A percentile compares a stretch with the other conserved stretches of the same genome.
phyloP scores from a whole-genome alignment of 352 stramenopile genomes.

The Lagenidium giganteum region DNA sequence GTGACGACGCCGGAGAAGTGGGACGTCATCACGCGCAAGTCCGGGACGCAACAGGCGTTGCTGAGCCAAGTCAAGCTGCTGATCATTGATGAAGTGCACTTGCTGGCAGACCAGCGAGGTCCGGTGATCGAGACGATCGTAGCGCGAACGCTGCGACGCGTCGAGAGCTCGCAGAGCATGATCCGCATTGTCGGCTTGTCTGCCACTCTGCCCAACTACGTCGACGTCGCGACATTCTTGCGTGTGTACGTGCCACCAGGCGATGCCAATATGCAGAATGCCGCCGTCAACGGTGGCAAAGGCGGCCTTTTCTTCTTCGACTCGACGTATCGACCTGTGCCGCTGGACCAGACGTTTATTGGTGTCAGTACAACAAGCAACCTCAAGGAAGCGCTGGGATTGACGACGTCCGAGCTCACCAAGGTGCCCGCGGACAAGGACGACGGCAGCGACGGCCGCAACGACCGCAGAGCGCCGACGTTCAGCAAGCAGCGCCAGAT shows the following conservation, averaged over 20 bases:
- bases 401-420: conserved; percentile 40
- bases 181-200: conserved; percentile 98
- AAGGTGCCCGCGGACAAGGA: conserved; percentile 43
- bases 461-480: conserved; percentile 8
- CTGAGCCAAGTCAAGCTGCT: conserved; percentile 92
- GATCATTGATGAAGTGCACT: conserved; percentile 99
- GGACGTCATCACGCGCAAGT: conserved; percentile 99
- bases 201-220: conserved; percentile 99
- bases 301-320: conserved; percentile 98
- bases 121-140: conserved; percentile 99
- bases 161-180: conserved; percentile 96
- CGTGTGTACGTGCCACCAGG: conserved; percentile 83
- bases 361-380: conserved; percentile 86
- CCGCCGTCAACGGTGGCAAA: conserved; percentile 63
- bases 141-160: conserved; percentile 95
- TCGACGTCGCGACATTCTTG: conserved; percentile 97
- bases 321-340: conserved; percentile 96
- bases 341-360: conserved; percentile 98
- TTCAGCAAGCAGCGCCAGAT: conserved; percentile 63
- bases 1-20: conserved; percentile 99
- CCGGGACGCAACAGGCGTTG: conserved; percentile 86
- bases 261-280: conserved; percentile 49
- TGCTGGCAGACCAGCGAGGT: conserved; percentile 97
- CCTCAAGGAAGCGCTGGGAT: conserved; percentile 53
- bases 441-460: conserved; percentile 16